Conservation (phyloP, 2,329 filamentous ascomycete species). For the Penicillium decumbens region DNA sequence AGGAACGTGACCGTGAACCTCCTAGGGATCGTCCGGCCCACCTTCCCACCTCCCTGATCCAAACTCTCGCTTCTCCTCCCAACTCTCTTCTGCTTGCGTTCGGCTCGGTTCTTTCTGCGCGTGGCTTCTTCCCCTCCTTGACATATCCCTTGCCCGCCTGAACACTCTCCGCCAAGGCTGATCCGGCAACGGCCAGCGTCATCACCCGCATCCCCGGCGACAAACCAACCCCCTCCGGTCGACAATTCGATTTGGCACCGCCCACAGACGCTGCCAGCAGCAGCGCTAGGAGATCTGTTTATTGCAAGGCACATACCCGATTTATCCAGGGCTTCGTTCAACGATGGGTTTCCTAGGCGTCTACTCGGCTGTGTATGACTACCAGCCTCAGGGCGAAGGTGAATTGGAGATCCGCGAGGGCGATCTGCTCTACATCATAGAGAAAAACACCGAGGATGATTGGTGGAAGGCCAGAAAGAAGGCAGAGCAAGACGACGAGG, state of each 20-base stretch:
- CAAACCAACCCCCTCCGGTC: constrained; percentile 6
- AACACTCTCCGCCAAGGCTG: constrained; percentile 20
- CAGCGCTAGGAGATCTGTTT: constrained; percentile 5
- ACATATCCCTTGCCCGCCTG: constrained; percentile 9
- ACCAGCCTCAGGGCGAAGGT: constrained; percentile 76
- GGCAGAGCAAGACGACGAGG: constrained; percentile 75
- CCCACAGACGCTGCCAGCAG: constrained; percentile 9
- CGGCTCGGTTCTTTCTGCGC: constrained; percentile 6
- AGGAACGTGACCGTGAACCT: constrained; percentile 25
- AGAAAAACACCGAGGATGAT: constrained; percentile 72
- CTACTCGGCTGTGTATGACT: constrained; percentile 88
- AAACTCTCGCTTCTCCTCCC: constrained; percentile 12
- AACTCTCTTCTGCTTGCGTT: constrained; percentile 2
- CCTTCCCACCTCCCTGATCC: constrained; percentile 23
- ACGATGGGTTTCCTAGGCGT: constrained; percentile 87
- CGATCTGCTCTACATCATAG: constrained; percentile 81
- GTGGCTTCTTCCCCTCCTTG: constrained; percentile 3
- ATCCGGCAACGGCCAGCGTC: constrained; percentile 18
- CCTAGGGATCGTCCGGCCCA: constrained; percentile 23
- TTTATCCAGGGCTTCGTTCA: constrained; percentile 4
- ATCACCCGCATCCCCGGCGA: constrained; percentile 12
- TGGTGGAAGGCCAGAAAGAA: constrained; percentile 98
- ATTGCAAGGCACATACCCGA: background rate
- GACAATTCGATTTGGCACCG: constrained; percentile 10
- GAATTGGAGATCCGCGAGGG: constrained; percentile 82